A percentile compares a stretch with the other conserved stretches of the same genome.
phyloP scores from a whole-genome alignment of 2,329 filamentous ascomycete species.

The Paecilomyces sp. region DNA sequence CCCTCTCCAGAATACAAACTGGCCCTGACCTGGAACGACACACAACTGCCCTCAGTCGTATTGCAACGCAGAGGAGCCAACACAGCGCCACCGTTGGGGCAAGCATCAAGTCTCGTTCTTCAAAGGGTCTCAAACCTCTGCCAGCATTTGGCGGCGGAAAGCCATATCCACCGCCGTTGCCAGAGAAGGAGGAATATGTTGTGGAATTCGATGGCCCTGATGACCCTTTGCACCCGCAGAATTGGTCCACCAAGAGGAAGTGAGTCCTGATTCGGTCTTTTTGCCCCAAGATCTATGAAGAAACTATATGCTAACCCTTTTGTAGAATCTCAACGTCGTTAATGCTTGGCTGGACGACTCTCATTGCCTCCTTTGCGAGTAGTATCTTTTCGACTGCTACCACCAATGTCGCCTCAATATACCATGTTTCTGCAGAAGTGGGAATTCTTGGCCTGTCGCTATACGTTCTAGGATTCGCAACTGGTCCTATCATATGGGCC shows the following conservation, averaged over 20 bases:
- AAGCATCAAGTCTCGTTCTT: conserved; percentile 16
- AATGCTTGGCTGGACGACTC: conserved; percentile 42
- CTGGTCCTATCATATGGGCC: conserved; percentile 45
- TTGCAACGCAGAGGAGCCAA: conserved; percentile 34
- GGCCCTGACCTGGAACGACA: conserved; percentile 29
- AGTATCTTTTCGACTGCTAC: conserved; percentile 68
- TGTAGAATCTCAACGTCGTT: conserved; percentile 17
- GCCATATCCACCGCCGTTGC: conserved; percentile 49
- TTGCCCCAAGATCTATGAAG: neutral
- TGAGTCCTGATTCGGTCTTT: conserved; percentile 28
- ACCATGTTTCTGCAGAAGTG: conserved; percentile 45
- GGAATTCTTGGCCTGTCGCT: conserved; percentile 33
- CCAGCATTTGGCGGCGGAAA: conserved; percentile 48
- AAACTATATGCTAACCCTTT: neutral
- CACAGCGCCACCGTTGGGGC: conserved; percentile 37
- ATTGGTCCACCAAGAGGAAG: conserved; percentile 79
- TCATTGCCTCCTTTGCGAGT: conserved; percentile 48
- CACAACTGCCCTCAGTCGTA: conserved; percentile 32
- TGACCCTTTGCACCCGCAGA: conserved; percentile 79
- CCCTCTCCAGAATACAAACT: conserved; percentile 26
- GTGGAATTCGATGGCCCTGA: conserved; percentile 73
- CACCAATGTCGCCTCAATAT: conserved; percentile 48
- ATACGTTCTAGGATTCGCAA: conserved; percentile 42
- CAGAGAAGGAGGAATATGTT: conserved; percentile 53
- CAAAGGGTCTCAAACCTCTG: conserved; percentile 22